Evolutionary conservation across 306 rosid species (phyloP), one percentile per base, ranked within the genome.

Genomic region (Vigna reflexopilosa): DNA sequence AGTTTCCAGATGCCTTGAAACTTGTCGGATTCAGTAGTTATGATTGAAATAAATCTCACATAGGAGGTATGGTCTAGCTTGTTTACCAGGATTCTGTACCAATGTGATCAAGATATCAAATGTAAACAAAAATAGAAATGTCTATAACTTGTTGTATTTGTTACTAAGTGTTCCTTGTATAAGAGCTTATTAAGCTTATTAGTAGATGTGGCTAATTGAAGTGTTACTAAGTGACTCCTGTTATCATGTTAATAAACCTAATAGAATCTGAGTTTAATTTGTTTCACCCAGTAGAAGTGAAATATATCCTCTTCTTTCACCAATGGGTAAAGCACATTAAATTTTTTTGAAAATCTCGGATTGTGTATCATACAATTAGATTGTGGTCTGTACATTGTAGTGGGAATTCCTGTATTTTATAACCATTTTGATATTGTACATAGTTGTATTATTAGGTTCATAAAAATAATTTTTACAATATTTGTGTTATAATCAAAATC

Each of bases 361-460:
- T 72, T 38, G 54, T 44, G 34, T 47, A 17, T 76, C 72, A 26
- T 19, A 56, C 61, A 55, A 72, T 40, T 80, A 56, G 80, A 74
- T 30, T 34, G 55, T 51, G 62, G 66, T 11, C 68, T 47, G 42
- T 36, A 9, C 28, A 80, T 38, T 72, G 40, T 42, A 32, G 30
- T 15, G 40, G 19, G 44, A 58, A 51, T 72, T 72, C 65, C 38
- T 57, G 20, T 57, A 47, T 66, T 82, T 56, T 72, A 30, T 62
- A 68, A 48, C 64, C 59, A 63, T 24, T 77, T 54, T 55, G 42
- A 55, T 42, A 70, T 30, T 63, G 38, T 30, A 4, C 28, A n/a
- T 55, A 44, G 64, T 75, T 36, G 73, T 11, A 67, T 47, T 28
- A 19, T 72, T 20, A 56, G 62, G 24, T 44, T 36, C 48, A 20